phyloP scores from a whole-genome alignment of 352 stramenopile genomes.

The Phytophthora aleatoria region DNA sequence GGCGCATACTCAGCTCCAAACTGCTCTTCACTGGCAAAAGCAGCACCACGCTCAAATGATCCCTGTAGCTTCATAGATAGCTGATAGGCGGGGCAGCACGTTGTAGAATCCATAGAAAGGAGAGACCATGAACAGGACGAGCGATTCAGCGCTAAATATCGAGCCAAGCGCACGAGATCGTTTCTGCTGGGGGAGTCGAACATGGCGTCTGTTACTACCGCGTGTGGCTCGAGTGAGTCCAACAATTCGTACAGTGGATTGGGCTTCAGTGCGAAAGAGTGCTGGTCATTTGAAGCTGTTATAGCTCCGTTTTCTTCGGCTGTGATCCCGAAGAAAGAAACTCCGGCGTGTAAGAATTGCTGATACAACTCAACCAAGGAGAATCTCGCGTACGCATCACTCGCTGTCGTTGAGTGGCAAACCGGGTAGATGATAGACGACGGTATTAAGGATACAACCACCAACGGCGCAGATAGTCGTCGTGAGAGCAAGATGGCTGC shows the following conservation, averaged over 20 bases:
- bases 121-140: conserved; percentile 53
- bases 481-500: conserved; percentile 49
- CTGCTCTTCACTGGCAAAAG: conserved; percentile 45
- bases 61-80: conserved; percentile 40
- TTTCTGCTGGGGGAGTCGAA: conserved; percentile 40
- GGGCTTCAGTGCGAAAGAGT: conserved; percentile 13
- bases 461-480: conserved; percentile 47
- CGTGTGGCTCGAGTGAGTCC: conserved; percentile 43
- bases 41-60: conserved; percentile 40
- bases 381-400: conserved; percentile 62
- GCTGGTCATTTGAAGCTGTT: not conserved
- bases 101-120: conserved; percentile 63
- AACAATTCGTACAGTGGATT: conserved; percentile 45
- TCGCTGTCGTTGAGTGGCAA: conserved; percentile 55
- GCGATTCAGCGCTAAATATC: conserved; percentile 40
- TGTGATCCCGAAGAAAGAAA: conserved; percentile 58
- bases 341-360: conserved; percentile 39
- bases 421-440: conserved; percentile 57
- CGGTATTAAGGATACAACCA: conserved; percentile 51
- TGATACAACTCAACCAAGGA: conserved; percentile 56
- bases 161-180: conserved; percentile 40
- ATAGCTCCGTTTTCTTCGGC: conserved; percentile 14
- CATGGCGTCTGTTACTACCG: conserved; percentile 48
- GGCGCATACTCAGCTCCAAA: conserved; percentile 43
- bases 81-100: conserved; percentile 53